These are phyloP conservation scores for Zygoascus hellenicus DNA, from an alignment of 1,139 yeast species.

Conservation along the genomic window DNA sequence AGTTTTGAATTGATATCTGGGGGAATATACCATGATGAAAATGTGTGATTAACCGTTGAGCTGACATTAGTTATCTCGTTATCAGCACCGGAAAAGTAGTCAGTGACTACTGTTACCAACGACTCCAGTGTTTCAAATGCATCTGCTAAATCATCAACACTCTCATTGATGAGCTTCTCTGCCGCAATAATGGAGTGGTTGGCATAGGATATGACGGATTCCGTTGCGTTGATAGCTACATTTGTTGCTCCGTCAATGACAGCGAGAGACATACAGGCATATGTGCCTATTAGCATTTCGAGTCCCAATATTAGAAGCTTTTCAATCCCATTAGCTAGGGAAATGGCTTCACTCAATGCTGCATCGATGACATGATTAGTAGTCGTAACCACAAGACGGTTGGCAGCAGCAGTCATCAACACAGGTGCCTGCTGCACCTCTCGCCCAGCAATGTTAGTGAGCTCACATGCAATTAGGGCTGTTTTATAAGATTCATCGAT, in stretches of 20 bases:
- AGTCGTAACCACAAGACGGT: conserved; percentile 43
- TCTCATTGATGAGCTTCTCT: conserved; percentile 57
- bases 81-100: conserved; percentile 48
- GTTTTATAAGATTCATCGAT: conserved; percentile 26
- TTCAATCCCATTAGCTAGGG: conserved; percentile 53
- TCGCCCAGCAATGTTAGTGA: conserved; percentile 43
- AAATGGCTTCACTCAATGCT: conserved; percentile 36
- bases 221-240: conserved; percentile 69
- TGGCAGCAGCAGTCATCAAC: conserved; percentile 50
- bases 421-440: conserved; percentile 48
- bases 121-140: conserved; percentile 40
- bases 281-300: conserved; percentile 76
- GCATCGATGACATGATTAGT: conserved; percentile 45
- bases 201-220: conserved; percentile 51
- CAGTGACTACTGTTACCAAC: conserved; percentile 40
- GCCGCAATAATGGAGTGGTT: conserved; percentile 53
- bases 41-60: conserved; percentile 45
- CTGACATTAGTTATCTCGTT: conserved; percentile 41
- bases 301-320: conserved; percentile 57
- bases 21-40: conserved; percentile 62
- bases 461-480: conserved; percentile 37
- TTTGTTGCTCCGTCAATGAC: conserved; percentile 67
- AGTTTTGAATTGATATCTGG: conserved; percentile 50
- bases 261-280: conserved; percentile 72
- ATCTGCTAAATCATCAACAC: conserved; percentile 48